Conservation (phyloP, 164 flowering plant genomes). For the Houttuynia cordata region DNA sequence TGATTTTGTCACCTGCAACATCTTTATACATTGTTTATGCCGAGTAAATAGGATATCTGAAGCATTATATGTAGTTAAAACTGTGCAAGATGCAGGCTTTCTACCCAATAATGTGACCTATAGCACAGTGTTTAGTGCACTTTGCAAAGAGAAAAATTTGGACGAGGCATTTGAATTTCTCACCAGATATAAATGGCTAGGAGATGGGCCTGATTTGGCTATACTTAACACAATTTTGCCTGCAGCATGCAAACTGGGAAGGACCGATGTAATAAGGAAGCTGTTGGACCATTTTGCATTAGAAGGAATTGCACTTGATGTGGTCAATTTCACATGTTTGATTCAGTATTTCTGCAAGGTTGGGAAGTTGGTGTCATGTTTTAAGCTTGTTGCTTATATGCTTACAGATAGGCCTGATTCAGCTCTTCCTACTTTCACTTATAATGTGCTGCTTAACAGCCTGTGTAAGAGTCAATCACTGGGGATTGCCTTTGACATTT, state of each 20-base stretch:
- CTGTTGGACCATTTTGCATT: slow-evolving; percentile 26
- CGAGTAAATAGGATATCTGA: slow-evolving; percentile 17
- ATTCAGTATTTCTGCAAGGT: slow-evolving; percentile 24
- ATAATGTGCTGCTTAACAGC: slow-evolving; percentile 25
- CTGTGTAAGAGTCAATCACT: slow-evolving; percentile 32
- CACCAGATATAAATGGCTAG: slow-evolving; percentile 21
- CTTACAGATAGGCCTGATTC: slow-evolving; percentile 9
- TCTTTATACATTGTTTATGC: slow-evolving; percentile 30
- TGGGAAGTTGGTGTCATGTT: slow-evolving; percentile 26
- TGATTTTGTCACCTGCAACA: slow-evolving; percentile 28
- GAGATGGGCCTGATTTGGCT: slow-evolving; percentile 28
- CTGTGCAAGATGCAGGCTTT: slow-evolving; percentile 27
- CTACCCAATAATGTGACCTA: slow-evolving; percentile 27
- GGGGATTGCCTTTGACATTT: slow-evolving; percentile 18
- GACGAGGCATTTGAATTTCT: slow-evolving; percentile 30
- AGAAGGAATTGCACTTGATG: slow-evolving; percentile 26
- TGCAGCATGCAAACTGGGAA: slow-evolving; percentile 34
- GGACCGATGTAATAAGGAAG: slow-evolving; percentile 20
- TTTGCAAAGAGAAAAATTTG: slow-evolving; percentile 26
- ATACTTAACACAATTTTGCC: slow-evolving; percentile 41
- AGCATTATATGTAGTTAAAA: slow-evolving; percentile 22
- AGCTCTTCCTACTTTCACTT: slow-evolving; percentile 25
- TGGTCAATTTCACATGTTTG: slow-evolving; percentile 27
- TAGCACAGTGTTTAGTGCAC: slow-evolving; percentile 39
- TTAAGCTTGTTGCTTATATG: slow-evolving; percentile 26